Conservation (phyloP, 2,329 filamentous ascomycete species). For the Aureobasidium sp. region DNA sequence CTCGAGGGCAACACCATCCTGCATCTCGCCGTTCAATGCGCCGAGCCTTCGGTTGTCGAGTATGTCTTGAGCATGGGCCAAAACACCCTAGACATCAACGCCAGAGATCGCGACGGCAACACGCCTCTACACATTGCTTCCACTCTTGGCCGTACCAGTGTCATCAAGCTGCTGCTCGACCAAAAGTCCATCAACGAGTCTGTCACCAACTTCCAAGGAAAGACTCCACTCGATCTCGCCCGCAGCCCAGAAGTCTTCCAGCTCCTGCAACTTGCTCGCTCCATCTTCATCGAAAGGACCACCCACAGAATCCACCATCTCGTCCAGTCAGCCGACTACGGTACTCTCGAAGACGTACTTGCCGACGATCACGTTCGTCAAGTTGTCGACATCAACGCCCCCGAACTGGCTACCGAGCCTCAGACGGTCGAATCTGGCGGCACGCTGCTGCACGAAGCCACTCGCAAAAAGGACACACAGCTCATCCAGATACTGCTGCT, state of each 20-base stretch:
- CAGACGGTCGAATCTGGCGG: conserved; percentile 75
- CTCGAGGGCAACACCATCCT: conserved; percentile 82
- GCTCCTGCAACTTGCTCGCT: conserved; percentile 81
- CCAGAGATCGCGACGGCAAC: conserved; percentile 87
- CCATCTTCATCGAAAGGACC: conserved; percentile 81
- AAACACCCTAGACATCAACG: conserved; percentile 67
- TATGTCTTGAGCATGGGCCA: conserved; percentile 69
- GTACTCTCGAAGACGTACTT: conserved; percentile 68
- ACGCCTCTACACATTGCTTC: conserved; percentile 87
- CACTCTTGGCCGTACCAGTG: conserved; percentile 66
- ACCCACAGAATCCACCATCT: conserved; percentile 77
- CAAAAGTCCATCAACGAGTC: conserved; percentile 83
- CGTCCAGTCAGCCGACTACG: conserved; percentile 66
- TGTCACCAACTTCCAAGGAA: conserved; percentile 74
- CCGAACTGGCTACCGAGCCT: conserved; percentile 78
- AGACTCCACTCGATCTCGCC: conserved; percentile 79
- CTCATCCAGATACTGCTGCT: conserved; percentile 85
- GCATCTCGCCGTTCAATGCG: conserved; percentile 91
- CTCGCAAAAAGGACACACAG: conserved; percentile 75
- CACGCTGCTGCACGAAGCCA: conserved; percentile 87
- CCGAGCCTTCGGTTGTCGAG: conserved; percentile 85
- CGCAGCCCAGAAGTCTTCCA: conserved; percentile 94
- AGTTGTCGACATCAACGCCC: conserved; percentile 84
- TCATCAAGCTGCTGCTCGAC: conserved; percentile 79
- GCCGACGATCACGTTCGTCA: conserved; percentile 81